phyloP scores from a whole-genome alignment of 129 eudicot species.

The Dittrichia graveolens region DNA sequence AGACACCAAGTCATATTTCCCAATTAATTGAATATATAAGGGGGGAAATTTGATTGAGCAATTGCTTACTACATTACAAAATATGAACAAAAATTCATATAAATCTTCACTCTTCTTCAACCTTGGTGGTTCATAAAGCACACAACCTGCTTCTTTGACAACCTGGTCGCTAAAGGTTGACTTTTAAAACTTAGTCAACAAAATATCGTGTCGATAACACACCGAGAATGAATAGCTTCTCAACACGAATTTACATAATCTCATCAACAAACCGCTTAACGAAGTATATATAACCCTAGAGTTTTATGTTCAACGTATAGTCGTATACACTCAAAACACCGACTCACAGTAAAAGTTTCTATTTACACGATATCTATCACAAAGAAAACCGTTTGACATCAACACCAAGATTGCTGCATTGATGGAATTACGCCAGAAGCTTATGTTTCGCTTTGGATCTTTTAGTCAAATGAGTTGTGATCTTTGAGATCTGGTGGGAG shows the following conservation, averaged over 20 bases:
- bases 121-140: too few relatives aligned
- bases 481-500: conserved; percentile 62
- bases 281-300: conserved; percentile 9
- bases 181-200: conserved; percentile 7
- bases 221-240: conserved; percentile 5
- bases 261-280: conserved; percentile 14
- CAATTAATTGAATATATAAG: too few relatives aligned
- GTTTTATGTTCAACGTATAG: conserved; percentile 4
- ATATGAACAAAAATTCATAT: too few relatives aligned
- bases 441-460: background rate
- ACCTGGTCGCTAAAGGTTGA: background rate
- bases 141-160: background rate
- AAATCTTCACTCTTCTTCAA: too few relatives aligned
- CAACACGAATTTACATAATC: conserved; percentile 13
- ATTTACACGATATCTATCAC: conserved; percentile 19
- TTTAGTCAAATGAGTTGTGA: conserved; percentile 36
- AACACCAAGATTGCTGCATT: conserved; percentile 15
- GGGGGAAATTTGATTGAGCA: too few relatives aligned
- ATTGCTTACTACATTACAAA: too few relatives aligned
- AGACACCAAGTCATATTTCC: too few relatives aligned
- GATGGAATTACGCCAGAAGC: conserved; percentile 6
- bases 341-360: conserved; percentile 25
- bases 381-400: conserved; percentile 9
- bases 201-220: background rate
- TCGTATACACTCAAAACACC: conserved; percentile 29